Percentiles rank a stretch among this genome's conserved stretches.
phyloP scores from a whole-genome alignment of 331 rosid genomes.

The Dryas integrifolia region DNA sequence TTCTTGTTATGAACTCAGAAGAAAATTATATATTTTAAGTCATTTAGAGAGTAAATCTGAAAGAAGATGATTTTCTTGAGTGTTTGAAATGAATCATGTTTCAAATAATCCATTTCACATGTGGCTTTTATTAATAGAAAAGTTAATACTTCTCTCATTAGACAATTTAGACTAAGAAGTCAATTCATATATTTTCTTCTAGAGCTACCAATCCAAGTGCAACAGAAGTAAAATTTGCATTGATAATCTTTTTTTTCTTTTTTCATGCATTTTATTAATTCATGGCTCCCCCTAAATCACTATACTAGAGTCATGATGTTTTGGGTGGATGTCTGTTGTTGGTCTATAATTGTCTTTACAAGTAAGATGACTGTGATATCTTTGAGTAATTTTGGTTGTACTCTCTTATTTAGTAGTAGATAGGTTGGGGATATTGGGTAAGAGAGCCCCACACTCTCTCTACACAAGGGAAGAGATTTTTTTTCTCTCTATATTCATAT shows the following conservation, averaged over 20 bases:
- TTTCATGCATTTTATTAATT: neutral
- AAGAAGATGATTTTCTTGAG: constrained; percentile 5
- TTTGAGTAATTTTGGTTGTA: neutral
- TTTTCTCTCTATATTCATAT: neutral
- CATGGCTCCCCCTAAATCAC: neutral
- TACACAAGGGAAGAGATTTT: neutral
- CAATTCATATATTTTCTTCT: neutral
- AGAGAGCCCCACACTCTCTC: neutral
- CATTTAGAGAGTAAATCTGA: neutral
- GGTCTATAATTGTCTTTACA: neutral
- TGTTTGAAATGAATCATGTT: neutral
- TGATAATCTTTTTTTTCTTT: neutral
- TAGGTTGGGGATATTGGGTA: neutral
- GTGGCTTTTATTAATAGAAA: neutral
- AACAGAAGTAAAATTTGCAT: neutral
- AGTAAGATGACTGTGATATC: neutral
- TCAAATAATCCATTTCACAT: neutral
- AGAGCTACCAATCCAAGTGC: neutral
- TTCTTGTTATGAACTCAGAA: neutral
- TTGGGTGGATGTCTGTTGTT: constrained; percentile 8
- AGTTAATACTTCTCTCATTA: neutral
- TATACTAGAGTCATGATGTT: neutral
- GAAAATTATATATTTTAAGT: neutral
- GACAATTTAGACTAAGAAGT: neutral
- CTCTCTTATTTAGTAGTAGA: neutral